These are phyloP conservation scores for Calendula officinalis DNA, from an alignment of 129 eudicot species.

Conservation along the genomic window DNA sequence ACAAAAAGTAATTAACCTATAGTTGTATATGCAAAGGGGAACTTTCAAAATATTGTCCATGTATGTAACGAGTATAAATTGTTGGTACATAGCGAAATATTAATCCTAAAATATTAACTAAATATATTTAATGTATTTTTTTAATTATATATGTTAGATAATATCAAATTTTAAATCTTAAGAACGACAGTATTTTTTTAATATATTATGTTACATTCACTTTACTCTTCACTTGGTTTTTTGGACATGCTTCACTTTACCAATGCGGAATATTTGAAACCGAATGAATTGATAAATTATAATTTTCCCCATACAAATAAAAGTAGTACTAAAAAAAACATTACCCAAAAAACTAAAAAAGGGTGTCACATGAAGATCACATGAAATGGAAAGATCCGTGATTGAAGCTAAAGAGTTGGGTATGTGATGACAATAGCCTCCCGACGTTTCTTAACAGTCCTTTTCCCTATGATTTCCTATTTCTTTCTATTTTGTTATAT, in stretches of 20 bases:
- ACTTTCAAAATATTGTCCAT: not conserved
- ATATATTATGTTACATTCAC: too few relatives aligned
- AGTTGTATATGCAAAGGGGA: not conserved
- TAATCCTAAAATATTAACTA: too few relatives aligned
- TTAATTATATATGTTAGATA: too few relatives aligned
- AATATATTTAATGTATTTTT: too few relatives aligned
- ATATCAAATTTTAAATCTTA: too few relatives aligned
- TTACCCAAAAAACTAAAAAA: too few relatives aligned
- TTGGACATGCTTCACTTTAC: too few relatives aligned
- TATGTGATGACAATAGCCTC: constrained; percentile 43
- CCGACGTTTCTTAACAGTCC: constrained; percentile 38
- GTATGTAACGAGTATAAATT: too few relatives aligned
- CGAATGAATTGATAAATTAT: not conserved
- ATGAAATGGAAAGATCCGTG: constrained; percentile 33
- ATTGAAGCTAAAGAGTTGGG: constrained; percentile 21
- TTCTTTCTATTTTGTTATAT: constrained; percentile 14
- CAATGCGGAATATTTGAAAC: not conserved
- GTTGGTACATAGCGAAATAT: too few relatives aligned
- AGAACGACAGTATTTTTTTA: too few relatives aligned
- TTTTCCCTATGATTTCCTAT: constrained; percentile 35
- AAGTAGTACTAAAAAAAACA: not conserved
- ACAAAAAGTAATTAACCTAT: constrained; percentile 5
- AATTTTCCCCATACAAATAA: not conserved
- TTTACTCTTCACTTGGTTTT: too few relatives aligned
- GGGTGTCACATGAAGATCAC: constrained; percentile 32